These are phyloP conservation scores for Phialophora chinensis DNA, from an alignment of 2,329 filamentous ascomycete genomes.

Conservation along the genomic window DNA sequence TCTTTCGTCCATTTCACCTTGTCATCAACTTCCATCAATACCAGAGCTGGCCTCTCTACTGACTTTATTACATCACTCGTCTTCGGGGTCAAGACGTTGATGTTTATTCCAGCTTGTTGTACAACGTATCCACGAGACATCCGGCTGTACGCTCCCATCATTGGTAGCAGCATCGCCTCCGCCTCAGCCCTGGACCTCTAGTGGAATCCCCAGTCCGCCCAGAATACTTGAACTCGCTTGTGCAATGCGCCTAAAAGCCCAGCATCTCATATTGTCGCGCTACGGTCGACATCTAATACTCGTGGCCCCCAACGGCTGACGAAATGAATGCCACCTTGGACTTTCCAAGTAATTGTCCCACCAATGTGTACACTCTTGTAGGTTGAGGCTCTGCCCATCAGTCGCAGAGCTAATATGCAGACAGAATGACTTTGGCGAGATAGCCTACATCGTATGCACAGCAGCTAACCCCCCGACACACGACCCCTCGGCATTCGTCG, in stretches of 20 bases:
- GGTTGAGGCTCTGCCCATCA: slow-evolving; percentile 1
- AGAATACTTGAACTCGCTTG: neutral
- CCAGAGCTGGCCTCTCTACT: neutral
- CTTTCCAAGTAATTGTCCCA: slow-evolving; percentile 36
- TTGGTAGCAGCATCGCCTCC: neutral
- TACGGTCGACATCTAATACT: slow-evolving; percentile 26
- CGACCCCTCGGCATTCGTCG: slow-evolving; percentile 18
- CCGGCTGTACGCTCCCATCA: neutral
- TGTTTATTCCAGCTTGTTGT: neutral
- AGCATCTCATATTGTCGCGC: slow-evolving; percentile 18
- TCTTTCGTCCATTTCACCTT: neutral
- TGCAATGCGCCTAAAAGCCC: slow-evolving; percentile 30
- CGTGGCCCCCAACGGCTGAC: slow-evolving; percentile 37
- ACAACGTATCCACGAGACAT: neutral
- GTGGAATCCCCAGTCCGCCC: neutral
- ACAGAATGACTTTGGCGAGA: slow-evolving; percentile 39
- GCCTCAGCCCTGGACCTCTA: neutral
- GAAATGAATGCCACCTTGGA: slow-evolving; percentile 34
- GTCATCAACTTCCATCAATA: neutral
- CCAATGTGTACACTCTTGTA: slow-evolving; percentile 38
- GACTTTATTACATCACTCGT: neutral
- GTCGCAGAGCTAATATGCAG: slow-evolving; percentile 9
- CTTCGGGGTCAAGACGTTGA: neutral
- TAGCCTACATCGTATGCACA: slow-evolving; percentile 40
- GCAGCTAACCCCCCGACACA: slow-evolving; percentile 34